These are phyloP conservation scores for Saturnispora galanensis DNA, from an alignment of 805 yeast species.

Conservation along the genomic window DNA sequence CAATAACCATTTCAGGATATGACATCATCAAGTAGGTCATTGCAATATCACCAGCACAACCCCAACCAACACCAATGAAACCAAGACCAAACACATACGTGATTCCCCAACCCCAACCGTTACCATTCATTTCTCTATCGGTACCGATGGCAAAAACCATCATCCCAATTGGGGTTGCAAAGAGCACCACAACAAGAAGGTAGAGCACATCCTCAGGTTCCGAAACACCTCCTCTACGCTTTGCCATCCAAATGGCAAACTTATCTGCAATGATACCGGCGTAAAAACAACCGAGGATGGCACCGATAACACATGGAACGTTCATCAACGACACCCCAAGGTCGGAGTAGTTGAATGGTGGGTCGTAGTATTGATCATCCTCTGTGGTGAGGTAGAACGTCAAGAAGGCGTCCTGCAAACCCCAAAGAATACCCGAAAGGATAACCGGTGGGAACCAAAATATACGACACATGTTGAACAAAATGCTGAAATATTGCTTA, in stretches of 20 bases:
- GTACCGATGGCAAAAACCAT: conserved; percentile 61
- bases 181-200: conserved; percentile 44
- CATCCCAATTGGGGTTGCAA: conserved; percentile 53
- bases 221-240: conserved; percentile 46
- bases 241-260: conserved; percentile 53
- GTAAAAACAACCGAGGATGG: conserved; percentile 53
- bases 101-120: conserved; percentile 37
- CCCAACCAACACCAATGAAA: conserved; percentile 59
- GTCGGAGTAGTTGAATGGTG: conserved; percentile 58
- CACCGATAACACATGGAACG: conserved; percentile 58
- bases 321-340: conserved; percentile 69
- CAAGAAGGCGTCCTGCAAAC: conserved; percentile 66
- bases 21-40: conserved; percentile 59
- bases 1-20: conserved; percentile 60
- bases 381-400: conserved; percentile 68
- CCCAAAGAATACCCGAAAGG: conserved; percentile 68
- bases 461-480: conserved; percentile 42
- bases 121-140: conserved; percentile 26
- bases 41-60: conserved; percentile 62
- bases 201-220: conserved; percentile 60
- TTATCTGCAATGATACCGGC: conserved; percentile 54
- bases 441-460: conserved; percentile 56
- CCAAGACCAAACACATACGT: conserved; percentile 50
- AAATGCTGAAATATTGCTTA: conserved; percentile 50
- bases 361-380: conserved; percentile 53